phyloP scores from a whole-genome alignment of 306 rosid genomes.

The Hippophae rhamnoides region DNA sequence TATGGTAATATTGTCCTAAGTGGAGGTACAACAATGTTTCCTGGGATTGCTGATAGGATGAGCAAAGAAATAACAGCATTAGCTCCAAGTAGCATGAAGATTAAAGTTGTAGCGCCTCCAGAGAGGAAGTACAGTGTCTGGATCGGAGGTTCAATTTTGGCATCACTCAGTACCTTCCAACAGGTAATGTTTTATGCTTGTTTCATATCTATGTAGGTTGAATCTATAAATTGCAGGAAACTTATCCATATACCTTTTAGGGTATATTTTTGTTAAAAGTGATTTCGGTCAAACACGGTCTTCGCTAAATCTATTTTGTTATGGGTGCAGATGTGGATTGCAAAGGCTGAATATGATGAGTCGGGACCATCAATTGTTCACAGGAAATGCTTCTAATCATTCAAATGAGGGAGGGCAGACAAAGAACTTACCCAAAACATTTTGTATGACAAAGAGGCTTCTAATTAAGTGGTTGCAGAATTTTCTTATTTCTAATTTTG shows the following conservation, averaged over 20 bases:
- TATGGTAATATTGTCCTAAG: slow-evolving; percentile 89
- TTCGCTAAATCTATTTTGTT: neutral
- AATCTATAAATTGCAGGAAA: too few relatives aligned
- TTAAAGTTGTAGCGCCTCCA: slow-evolving; percentile 93
- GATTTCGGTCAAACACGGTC: neutral
- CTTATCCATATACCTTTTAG: neutral
- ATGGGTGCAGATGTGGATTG: slow-evolving; percentile 86
- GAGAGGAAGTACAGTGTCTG: slow-evolving; percentile 97
- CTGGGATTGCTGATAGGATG: slow-evolving; percentile 98
- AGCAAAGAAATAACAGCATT: slow-evolving; percentile 92
- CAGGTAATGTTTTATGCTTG: slow-evolving; percentile 42
- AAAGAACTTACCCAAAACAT: slow-evolving; percentile 31
- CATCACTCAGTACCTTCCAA: slow-evolving; percentile 99
- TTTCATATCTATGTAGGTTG: neutral
- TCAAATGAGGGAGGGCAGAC: slow-evolving; percentile 33
- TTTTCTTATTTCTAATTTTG: slow-evolving; percentile 29
- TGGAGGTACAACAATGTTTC: slow-evolving; percentile 95
- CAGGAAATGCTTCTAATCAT: slow-evolving; percentile 87
- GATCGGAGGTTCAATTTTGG: slow-evolving; percentile 97
- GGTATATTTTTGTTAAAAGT: neutral
- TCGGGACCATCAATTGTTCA: slow-evolving; percentile 96
- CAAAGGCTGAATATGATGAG: slow-evolving; percentile 90
- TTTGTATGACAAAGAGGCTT: slow-evolving; percentile 38
- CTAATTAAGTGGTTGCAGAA: slow-evolving; percentile 40
- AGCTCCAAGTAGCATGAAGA: slow-evolving; percentile 95